These are phyloP conservation scores for Sclerotinia glacialis DNA, from an alignment of 2,329 filamentous ascomycete genomes.

Conservation along the genomic window DNA sequence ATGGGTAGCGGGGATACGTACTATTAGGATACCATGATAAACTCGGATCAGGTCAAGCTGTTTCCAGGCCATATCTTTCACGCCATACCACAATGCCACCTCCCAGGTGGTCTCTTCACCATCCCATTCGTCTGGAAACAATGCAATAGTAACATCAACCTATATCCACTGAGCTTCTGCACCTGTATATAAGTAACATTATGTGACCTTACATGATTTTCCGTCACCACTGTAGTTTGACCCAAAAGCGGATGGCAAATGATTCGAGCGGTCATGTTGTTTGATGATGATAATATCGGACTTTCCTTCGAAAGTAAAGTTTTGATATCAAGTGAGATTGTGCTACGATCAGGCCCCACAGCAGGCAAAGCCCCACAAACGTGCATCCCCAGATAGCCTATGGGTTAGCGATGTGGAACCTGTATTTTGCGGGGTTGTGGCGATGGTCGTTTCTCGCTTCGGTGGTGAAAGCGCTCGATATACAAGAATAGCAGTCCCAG, in stretches of 20 bases:
- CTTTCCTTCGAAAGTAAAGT: background rate
- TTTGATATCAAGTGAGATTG: background rate
- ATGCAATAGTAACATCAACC: slow-evolving; percentile 9
- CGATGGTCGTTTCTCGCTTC: too few species aligned
- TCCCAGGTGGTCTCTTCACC: slow-evolving; percentile 8
- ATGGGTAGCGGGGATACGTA: background rate
- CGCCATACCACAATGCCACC: slow-evolving; percentile 13
- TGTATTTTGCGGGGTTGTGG: background rate
- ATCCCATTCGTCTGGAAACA: background rate
- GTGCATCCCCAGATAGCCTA: background rate
- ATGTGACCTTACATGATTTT: background rate
- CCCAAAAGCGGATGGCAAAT: slow-evolving; percentile 11
- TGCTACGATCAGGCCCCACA: background rate
- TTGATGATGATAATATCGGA: background rate
- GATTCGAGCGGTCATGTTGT: slow-evolving; percentile 2
- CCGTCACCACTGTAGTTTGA: background rate
- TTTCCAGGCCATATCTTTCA: background rate
- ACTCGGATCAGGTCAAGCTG: background rate
- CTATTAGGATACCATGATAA: background rate
- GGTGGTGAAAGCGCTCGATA: too few species aligned
- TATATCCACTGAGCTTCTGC: background rate
- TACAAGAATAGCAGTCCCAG: background rate
- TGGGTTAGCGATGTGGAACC: background rate
- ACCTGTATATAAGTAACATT: background rate
- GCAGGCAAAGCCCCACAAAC: background rate